Conservation (phyloP, 1,139 yeast genomes). For the Sugiyamaella castrensis region DNA sequence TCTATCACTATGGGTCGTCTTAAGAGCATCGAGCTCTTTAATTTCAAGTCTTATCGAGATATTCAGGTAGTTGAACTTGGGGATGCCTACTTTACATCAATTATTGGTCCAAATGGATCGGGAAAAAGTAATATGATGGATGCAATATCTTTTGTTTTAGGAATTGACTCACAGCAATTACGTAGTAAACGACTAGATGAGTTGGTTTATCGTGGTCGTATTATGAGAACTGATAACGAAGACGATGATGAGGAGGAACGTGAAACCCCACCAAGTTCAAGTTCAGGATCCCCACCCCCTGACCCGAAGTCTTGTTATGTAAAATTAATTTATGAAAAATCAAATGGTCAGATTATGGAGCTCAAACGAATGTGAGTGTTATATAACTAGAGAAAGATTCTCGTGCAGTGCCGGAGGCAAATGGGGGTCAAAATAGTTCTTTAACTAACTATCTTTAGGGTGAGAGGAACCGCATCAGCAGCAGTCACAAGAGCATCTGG, state of each 20-base stretch:
- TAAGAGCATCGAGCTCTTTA: constrained; percentile 47
- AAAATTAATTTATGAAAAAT: constrained; percentile 70
- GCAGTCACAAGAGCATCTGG: background rate
- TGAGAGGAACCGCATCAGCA: constrained; percentile 6
- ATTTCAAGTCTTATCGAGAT: constrained; percentile 90
- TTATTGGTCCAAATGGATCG: constrained; percentile 97
- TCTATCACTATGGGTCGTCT: constrained; percentile 30
- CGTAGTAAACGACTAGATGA: constrained; percentile 74
- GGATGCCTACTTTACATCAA: constrained; percentile 72
- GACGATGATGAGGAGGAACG: constrained; percentile 24
- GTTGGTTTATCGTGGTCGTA: constrained; percentile 73
- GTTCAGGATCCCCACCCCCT: constrained; percentile 12
- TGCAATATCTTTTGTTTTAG: constrained; percentile 93
- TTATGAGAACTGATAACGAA: constrained; percentile 27
- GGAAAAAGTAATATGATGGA: constrained; percentile 99
- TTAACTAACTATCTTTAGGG: constrained; percentile 8
- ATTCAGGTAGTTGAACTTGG: constrained; percentile 78
- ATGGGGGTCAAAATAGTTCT: background rate
- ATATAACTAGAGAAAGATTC: background rate
- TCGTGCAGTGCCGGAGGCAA: constrained; percentile 2
- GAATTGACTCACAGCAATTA: constrained; percentile 72
- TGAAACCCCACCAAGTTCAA: background rate
- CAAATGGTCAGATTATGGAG: constrained; percentile 40
- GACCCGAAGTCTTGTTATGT: constrained; percentile 72
- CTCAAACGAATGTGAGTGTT: constrained; percentile 29